These are phyloP conservation scores for Hypseocharis bilobata DNA, from an alignment of 441 rosid genomes.

Conservation along the genomic window DNA sequence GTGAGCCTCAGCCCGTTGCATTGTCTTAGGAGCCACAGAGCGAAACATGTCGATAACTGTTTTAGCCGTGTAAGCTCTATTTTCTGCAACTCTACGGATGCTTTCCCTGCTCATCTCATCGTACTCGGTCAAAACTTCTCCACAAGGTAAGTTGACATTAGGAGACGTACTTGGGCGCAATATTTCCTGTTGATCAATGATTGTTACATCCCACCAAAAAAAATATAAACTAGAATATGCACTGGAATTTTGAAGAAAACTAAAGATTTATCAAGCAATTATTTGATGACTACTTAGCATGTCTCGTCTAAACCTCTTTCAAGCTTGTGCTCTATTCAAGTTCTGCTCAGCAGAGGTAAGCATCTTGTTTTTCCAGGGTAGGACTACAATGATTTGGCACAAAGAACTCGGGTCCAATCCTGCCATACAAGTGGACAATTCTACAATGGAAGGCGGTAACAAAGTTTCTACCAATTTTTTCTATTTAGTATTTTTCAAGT, in stretches of 20 bases:
- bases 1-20: constrained; percentile 79
- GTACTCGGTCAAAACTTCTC: constrained; percentile 91
- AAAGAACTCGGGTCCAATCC: too few relatives aligned
- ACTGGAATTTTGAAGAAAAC: not conserved
- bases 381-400: too few relatives aligned
- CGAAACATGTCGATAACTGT: constrained; percentile 54
- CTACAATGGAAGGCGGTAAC: too few relatives aligned
- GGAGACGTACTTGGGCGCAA: constrained; percentile 38
- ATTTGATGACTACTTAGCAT: not conserved
- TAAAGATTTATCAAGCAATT: not conserved
- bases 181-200: constrained; percentile 25
- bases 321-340: not conserved
- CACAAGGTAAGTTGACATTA: constrained; percentile 54
- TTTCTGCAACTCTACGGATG: constrained; percentile 65
- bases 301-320: not conserved
- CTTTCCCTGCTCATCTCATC: constrained; percentile 89
- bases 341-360: not conserved
- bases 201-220: constrained; percentile 44
- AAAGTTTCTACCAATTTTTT: not conserved
- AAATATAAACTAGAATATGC: not conserved
- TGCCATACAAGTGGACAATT: too few relatives aligned
- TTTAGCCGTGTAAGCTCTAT: constrained; percentile 64
- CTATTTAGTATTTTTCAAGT: not conserved
- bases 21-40: constrained; percentile 87
- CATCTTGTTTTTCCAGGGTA: not conserved